Conservation (phyloP, 768 basidiomycete species). For the Coprinopsis sp. region DNA sequence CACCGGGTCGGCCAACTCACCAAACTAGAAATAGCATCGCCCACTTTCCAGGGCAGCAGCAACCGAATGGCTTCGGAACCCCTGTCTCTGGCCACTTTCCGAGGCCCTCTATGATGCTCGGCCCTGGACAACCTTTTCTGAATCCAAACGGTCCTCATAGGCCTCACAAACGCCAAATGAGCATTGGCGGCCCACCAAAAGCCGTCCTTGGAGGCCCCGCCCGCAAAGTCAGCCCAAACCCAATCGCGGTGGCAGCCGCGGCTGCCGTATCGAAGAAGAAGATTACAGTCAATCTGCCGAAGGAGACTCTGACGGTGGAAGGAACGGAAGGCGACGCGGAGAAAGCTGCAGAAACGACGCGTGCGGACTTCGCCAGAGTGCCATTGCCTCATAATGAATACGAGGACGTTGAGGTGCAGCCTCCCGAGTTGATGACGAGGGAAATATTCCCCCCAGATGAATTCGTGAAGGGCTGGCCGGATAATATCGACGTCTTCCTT, state of each 20-base stretch:
- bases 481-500: slow-evolving; percentile 73
- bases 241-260: slow-evolving; percentile 28
- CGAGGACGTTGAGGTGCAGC: slow-evolving; percentile 18
- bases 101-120: slow-evolving; percentile 43
- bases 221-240: slow-evolving; percentile 69
- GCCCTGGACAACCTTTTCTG: slow-evolving; percentile 37
- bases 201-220: slow-evolving; percentile 77
- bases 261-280: slow-evolving; percentile 60
- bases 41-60: slow-evolving; percentile 56
- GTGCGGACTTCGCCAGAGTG: slow-evolving; percentile 57
- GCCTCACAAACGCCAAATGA: slow-evolving; percentile 55
- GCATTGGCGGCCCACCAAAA: slow-evolving; percentile 85
- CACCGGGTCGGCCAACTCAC: slow-evolving; percentile 52
- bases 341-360: slow-evolving; percentile 36
- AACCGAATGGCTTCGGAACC: slow-evolving; percentile 52
- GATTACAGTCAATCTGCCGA: slow-evolving; percentile 64
- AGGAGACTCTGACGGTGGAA: slow-evolving; percentile 51
- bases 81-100: slow-evolving; percentile 58
- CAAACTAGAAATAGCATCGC: slow-evolving; percentile 51
- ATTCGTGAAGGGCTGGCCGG: slow-evolving; percentile 54
- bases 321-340: background rate
- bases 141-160: slow-evolving; percentile 47
- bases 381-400: slow-evolving; percentile 27
- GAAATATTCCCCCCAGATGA: slow-evolving; percentile 63
- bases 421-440: slow-evolving; percentile 37